A percentile compares a stretch with the other conserved stretches of the same genome.
phyloP scores from a whole-genome alignment of 192 early-diverging fungal genomes.

The Lunasporangiospora selenospora region DNA sequence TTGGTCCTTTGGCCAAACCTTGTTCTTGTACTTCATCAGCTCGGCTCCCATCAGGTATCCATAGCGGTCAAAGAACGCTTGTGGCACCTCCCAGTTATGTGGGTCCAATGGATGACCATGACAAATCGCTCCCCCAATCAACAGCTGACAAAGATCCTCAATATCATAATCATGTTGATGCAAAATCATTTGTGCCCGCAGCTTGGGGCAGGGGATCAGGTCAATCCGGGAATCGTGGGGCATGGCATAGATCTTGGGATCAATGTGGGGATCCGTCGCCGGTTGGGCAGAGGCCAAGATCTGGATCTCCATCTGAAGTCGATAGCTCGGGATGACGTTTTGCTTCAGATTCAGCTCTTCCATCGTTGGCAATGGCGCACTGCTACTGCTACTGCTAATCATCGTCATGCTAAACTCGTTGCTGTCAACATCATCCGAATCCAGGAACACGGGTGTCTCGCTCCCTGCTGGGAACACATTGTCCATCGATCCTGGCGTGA shows the following conservation, averaged over 20 bases:
- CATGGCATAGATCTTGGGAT: slow-evolving; percentile 36
- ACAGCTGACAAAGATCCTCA: slow-evolving; percentile 46
- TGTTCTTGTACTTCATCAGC: slow-evolving; percentile 46
- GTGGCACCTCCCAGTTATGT: slow-evolving; percentile 49
- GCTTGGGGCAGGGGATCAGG: slow-evolving; percentile 51
- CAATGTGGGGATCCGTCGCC: slow-evolving; percentile 41
- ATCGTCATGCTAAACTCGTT: slow-evolving; percentile 43
- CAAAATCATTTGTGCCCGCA: slow-evolving; percentile 49
- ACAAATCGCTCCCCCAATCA: slow-evolving; percentile 49
- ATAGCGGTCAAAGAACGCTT: slow-evolving; percentile 52
- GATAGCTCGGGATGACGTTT: slow-evolving; percentile 21
- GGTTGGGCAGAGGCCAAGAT: slow-evolving; percentile 36
- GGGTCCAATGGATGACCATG: slow-evolving; percentile 51
- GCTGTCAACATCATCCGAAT: slow-evolving; percentile 44
- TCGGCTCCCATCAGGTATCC: slow-evolving; percentile 45
- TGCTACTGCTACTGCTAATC: no score
- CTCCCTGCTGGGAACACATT: slow-evolving; percentile 14
- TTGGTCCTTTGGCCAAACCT: slow-evolving; percentile 48
- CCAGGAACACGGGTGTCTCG: slow-evolving; percentile 33
- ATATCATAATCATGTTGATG: slow-evolving; percentile 46
- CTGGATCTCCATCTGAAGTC: slow-evolving; percentile 38
- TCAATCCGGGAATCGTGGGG: slow-evolving; percentile 50
- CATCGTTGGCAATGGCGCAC: slow-evolving; percentile 23
- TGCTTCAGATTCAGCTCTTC: slow-evolving; percentile 25
- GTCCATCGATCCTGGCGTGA: slow-evolving; percentile 33